A percentile compares a stretch with the other conserved stretches of the same genome.
phyloP scores from a whole-genome alignment of 768 basidiomycete genomes.

The Gymnopilus junonius region DNA sequence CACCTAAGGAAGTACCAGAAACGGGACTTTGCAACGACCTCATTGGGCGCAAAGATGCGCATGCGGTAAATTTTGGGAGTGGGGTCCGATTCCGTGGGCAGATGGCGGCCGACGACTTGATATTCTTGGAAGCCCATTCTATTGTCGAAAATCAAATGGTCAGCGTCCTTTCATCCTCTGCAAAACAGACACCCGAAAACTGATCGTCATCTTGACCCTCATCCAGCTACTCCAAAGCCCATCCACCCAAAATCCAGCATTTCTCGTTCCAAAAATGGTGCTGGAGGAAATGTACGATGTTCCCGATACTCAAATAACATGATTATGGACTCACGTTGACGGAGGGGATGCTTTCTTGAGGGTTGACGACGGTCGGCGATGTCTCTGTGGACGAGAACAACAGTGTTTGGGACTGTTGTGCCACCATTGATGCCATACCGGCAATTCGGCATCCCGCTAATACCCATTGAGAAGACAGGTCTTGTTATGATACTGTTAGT shows the following conservation, averaged over 20 bases:
- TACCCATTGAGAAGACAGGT: no score
- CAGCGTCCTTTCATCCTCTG: conserved; percentile 1
- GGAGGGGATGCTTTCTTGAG: conserved; percentile 39
- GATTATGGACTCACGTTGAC: conserved; percentile 37
- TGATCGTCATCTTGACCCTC: conserved; percentile 23
- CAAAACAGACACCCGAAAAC: conserved; percentile 6
- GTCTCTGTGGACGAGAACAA: conserved; percentile 20
- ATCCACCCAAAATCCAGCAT: conserved; percentile 30
- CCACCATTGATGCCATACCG: background rate
- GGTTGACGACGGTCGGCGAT: conserved; percentile 20
- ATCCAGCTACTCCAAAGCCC: conserved; percentile 24
- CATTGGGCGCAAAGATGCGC: conserved; percentile 99
- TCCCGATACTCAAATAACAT: background rate
- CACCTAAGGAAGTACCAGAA: conserved; percentile 99
- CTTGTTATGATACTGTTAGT: no score
- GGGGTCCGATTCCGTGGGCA: conserved; percentile 92
- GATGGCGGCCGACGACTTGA: conserved; percentile 97
- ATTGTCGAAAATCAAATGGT: conserved; percentile 3
- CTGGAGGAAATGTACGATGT: background rate
- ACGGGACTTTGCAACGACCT: conserved; percentile 97
- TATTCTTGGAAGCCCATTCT: conserved; percentile 89
- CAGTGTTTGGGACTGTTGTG: conserved; percentile 23
- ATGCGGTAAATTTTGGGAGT: conserved; percentile 99
- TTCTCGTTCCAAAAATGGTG: conserved; percentile 16
- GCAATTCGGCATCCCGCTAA: conserved; percentile 11